Percentiles rank a stretch among this genome's conserved stretches.
Evolutionary conservation across 805 yeast genomes (phyloP).

Genomic region (Sungouiozyma intestinalis): DNA sequence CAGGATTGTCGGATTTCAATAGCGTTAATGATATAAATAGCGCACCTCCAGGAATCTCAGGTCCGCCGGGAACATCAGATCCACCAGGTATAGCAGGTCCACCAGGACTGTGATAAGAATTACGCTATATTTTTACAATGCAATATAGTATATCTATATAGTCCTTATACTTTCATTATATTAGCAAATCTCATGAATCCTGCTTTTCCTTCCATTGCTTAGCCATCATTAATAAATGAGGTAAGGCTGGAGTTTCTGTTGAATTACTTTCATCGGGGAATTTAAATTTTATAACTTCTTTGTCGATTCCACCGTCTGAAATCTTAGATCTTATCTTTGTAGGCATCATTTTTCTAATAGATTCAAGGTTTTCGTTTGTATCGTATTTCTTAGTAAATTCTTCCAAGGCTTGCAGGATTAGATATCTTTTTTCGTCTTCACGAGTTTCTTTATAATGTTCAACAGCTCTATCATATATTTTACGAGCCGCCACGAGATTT

Average conservation of each 20-base stretch:
- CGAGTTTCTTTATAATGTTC: constrained; percentile 30
- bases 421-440: constrained; percentile 36
- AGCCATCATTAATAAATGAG: constrained; percentile 38
- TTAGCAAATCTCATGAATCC: neutral
- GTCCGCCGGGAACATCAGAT: constrained; percentile 15
- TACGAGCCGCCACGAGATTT: constrained; percentile 43
- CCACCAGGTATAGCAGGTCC: constrained; percentile 14
- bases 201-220: constrained; percentile 36
- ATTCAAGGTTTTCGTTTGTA: constrained; percentile 25
- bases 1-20: constrained; percentile 3
- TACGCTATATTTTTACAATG: too few species aligned
- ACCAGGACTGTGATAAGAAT: constrained; percentile 3
- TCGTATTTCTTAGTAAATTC: constrained; percentile 63
- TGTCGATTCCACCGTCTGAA: constrained; percentile 34
- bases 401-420: constrained; percentile 49
- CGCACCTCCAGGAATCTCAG: constrained; percentile 8
- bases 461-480: constrained; percentile 46
- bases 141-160: too few species aligned
- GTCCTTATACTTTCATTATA: too few species aligned
- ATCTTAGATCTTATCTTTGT: constrained; percentile 31
- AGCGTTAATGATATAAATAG: neutral
- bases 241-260: constrained; percentile 12
- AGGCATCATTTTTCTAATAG: constrained; percentile 43
- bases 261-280: constrained; percentile 43
- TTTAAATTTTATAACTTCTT: constrained; percentile 48